Percentiles rank a stretch among this genome's conserved stretches.
Conservation (phyloP, 2,329 filamentous ascomycete genomes). For the Colletotrichum endophyticum region DNA sequence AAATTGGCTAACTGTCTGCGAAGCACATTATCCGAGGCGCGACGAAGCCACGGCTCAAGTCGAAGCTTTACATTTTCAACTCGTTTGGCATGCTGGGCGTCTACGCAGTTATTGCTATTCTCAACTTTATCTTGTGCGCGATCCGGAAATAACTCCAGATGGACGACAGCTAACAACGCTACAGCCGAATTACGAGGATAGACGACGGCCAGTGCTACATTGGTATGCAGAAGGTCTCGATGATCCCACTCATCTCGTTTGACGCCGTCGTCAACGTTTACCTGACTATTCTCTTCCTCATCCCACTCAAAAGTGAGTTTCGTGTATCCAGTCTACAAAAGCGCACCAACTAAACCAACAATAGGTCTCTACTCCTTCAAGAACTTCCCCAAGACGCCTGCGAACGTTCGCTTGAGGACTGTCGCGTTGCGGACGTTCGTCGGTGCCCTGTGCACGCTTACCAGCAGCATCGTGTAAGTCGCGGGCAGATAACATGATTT, state of each 20-base stretch:
- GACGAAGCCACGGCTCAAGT: conserved; percentile 55
- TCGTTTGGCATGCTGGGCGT: conserved; percentile 58
- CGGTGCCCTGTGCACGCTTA: conserved; percentile 60
- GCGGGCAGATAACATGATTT: background rate
- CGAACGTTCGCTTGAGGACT: conserved; percentile 49
- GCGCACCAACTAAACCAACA: background rate
- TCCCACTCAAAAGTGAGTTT: conserved; percentile 59
- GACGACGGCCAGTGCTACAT: conserved; percentile 63
- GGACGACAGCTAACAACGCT: background rate
- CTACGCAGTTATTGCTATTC: conserved; percentile 51
- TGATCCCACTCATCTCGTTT: conserved; percentile 66
- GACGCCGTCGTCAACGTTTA: conserved; percentile 68
- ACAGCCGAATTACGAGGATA: conserved; percentile 62
- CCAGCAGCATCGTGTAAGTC: conserved; percentile 61
- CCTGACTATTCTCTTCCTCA: conserved; percentile 65
- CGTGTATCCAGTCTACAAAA: background rate
- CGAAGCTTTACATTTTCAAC: conserved; percentile 66
- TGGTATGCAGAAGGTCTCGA: conserved; percentile 61
- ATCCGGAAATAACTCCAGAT: background rate
- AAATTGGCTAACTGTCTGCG: conserved; percentile 10
- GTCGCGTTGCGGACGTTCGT: conserved; percentile 64
- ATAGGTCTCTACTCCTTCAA: conserved; percentile 61
- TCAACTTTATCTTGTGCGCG: conserved; percentile 68
- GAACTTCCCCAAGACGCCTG: conserved; percentile 44
- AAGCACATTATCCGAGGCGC: conserved; percentile 63